Evolutionary conservation across 345 rosid genomes (phyloP), one percentile per base, ranked within the genome.

Genomic region (Sonneratia alba): DNA sequence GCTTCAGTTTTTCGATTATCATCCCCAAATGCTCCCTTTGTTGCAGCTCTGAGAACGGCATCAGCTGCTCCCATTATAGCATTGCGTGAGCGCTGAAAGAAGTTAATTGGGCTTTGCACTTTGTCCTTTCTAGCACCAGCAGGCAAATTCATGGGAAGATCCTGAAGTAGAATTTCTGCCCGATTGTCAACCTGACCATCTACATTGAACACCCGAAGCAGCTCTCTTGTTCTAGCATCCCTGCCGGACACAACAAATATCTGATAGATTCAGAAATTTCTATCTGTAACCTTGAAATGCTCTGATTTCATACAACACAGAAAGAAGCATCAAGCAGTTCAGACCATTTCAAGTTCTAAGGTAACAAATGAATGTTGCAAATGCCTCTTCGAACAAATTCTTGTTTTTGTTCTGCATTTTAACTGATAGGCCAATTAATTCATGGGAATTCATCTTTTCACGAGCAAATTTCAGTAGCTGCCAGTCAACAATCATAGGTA

Each of bases 41-140:
- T 83, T 63, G 98, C 96, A 56, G 84, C 96, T 45, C 97, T 88
- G 55, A 94, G 93, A 81, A 94, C 97, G 42, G 93, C 97, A 81
- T 94, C 98, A 68, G 98, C 98, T 59, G 98, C 98, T 80, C 98
- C 98, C 85, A 90, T 79, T 65, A 94, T 70, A 68, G 88, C 99
- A 87, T 90, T 90, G 34, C 98, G 88, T 49, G 97, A 94, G 73
- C 97, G 87, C 84, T 94, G 98, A 70, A 91, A 80, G 81, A 94
- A 94, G 62, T 96, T 88, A 79, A 85, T 81, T 72, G 94, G 82
- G 83, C 81, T 79, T 64, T 84, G 92, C 8, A 81, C 62, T 84
- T 85, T 93, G 71, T 93, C 98, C 79, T 88, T 94, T 79, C 85
- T 94, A 8, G 83, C 75, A 73, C 79, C 65, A 71, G 79, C 73